Evolutionary conservation across 305 asterid genomes (phyloP), one percentile per base, ranked within the genome.

Genomic region (Petunia hybrid): DNA sequence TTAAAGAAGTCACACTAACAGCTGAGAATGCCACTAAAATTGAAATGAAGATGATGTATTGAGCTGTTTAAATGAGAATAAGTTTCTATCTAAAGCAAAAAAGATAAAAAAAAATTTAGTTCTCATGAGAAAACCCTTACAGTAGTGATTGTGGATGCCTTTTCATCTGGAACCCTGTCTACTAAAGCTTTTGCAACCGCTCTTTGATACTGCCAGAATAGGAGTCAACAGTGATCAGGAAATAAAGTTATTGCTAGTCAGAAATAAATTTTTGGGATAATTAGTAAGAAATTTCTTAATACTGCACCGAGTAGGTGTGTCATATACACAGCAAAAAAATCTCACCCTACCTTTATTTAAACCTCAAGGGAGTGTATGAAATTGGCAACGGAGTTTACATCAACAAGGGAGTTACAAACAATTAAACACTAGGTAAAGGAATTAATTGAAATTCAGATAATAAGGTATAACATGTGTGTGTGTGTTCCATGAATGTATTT

Each of bases 181-280:
- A 94, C 83, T 91, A 95, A 88, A 82, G 98, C 99, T 85, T 91
- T 94, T 42, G 97, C 94, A 77, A 95, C 92, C 68, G 99, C 98
- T 83, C 92, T 91, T 92, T 92, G 98, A 84, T 95, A 95, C 99
- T 95, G 96, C 80, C 88, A 87, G 67, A 79, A 46, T 60, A 85
- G 41, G 71, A 83, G 65, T 53, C 46, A 61, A 73, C 80, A 83
- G 71, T 78, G 40, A 65, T 76, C 61, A 78, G 39, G 74, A 41
- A 41, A 79, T 60, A 80, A 35, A 59, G 59, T 60, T 63, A 12
- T 4, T 9, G 59, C 69, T n/a, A 59, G 48, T 22, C 41, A 42
- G 5, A 14, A 59, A 61, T 16, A 42, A 14, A 42, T 14, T 42
- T 22, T 22, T 22, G 31, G 31, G 31, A 22, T 22, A 22, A 22